A percentile compares a stretch with the other conserved stretches of the same genome.
phyloP scores from a whole-genome alignment of 2,329 filamentous ascomycete genomes.

The Coniochaeta sp. region DNA sequence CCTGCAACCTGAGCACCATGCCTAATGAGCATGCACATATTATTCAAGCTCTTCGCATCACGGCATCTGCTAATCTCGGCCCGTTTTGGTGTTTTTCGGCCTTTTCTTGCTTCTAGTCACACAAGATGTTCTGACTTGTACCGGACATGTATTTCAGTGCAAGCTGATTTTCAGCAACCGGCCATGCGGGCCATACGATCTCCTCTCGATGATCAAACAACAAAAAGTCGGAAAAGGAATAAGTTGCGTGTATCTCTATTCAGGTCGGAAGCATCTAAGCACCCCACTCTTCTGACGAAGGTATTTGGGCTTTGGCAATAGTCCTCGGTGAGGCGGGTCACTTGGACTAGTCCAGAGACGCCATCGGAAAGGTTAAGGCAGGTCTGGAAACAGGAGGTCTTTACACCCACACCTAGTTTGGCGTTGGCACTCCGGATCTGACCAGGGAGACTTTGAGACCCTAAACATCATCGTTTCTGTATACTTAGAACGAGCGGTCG shows the following conservation, averaged over 20 bases:
- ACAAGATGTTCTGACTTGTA: conserved; percentile 9
- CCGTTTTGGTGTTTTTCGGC: conserved; percentile 4
- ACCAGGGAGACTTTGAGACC: conserved; percentile 4
- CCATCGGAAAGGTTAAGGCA: conserved; percentile 13
- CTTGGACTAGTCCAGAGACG: conserved; percentile 16
- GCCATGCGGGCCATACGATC: conserved; percentile 5
- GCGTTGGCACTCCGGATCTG: conserved; percentile 1
- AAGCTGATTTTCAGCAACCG: conserved; percentile 11
- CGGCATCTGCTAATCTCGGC: conserved; percentile 1
- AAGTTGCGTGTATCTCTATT: background rate
- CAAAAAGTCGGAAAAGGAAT: background rate
- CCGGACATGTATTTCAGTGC: conserved; percentile 9
- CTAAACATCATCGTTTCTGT: background rate
- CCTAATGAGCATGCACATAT: background rate
- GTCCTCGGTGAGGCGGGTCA: conserved; percentile 4
- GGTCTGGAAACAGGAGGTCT: conserved; percentile 16
- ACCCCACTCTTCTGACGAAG: conserved; percentile 1
- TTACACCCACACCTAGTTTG: conserved; percentile 11
- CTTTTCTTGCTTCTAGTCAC: conserved; percentile 14
- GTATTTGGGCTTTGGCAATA: conserved; percentile 1
- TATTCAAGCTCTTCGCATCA: background rate
- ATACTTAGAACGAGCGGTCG: background rate
- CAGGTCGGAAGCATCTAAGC: background rate
- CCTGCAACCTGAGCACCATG: background rate
- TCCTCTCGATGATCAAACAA: background rate